Percentiles rank a stretch among this genome's conserved stretches.
phyloP scores from a whole-genome alignment of 2,329 filamentous ascomycete species.

The Alternaria sp. region DNA sequence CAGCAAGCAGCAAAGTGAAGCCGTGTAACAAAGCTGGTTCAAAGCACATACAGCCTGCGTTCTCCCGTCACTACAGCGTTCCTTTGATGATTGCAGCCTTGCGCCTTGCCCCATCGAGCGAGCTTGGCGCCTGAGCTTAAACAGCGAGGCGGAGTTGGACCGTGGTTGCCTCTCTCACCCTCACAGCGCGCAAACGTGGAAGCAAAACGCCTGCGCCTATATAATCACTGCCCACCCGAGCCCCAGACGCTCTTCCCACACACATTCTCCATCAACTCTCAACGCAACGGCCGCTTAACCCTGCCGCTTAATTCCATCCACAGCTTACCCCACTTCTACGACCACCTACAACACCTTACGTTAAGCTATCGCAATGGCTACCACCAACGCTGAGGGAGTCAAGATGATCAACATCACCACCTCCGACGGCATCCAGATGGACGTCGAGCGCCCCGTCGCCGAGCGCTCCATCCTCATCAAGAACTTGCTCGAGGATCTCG shows the following conservation, averaged over 20 bases:
- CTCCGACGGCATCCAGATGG: constrained; percentile 54
- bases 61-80: neutral
- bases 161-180: constrained; percentile 19
- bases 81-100: constrained; percentile 29
- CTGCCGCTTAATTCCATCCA: neutral
- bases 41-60: constrained; percentile 5
- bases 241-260: constrained; percentile 8
- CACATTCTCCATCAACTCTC: neutral
- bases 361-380: constrained; percentile 27
- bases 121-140: constrained; percentile 24
- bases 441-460: constrained; percentile 73
- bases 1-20: neutral
- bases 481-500: constrained; percentile 96
- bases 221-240: constrained; percentile 14
- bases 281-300: neutral
- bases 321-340: constrained; percentile 28
- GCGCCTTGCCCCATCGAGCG: constrained; percentile 17
- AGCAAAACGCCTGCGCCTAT: constrained; percentile 11
- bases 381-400: constrained; percentile 17
- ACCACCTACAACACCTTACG: neutral
- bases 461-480: constrained; percentile 96
- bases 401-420: constrained; percentile 52
- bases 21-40: neutral
- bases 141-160: constrained; percentile 13
- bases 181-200: constrained; percentile 17